Percentiles rank a stretch among this genome's conserved stretches.
phyloP scores from a whole-genome alignment of 352 stramenopile genomes.

The Globisporangium apiculatum region DNA sequence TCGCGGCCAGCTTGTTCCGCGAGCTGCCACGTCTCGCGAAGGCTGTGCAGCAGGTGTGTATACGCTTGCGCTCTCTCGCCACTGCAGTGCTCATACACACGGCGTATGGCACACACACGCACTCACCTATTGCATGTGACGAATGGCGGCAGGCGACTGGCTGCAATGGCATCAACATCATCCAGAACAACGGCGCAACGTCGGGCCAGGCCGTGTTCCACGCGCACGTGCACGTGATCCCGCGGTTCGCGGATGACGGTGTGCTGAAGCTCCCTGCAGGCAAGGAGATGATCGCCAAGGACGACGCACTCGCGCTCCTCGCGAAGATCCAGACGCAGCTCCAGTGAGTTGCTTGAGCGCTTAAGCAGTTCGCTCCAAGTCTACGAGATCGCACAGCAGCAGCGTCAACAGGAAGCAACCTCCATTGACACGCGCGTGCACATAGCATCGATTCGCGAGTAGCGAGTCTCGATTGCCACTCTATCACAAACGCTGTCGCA shows the following conservation, averaged over 20 bases:
- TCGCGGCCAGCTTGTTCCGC: slow-evolving; percentile 62
- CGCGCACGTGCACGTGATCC: slow-evolving; percentile 77
- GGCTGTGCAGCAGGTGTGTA: slow-evolving; percentile 47
- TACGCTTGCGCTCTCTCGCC: too few species aligned
- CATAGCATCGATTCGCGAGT: too few species aligned
- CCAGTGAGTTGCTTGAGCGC: slow-evolving; percentile 10
- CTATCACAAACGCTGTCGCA: too few species aligned
- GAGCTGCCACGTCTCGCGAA: slow-evolving; percentile 71
- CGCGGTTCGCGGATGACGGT: slow-evolving; percentile 53
- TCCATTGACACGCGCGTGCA: too few species aligned
- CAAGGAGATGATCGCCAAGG: slow-evolving; percentile 53
- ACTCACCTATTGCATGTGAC: too few species aligned
- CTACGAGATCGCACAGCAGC: not conserved
- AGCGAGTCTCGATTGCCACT: too few species aligned
- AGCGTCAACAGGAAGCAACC: too few species aligned
- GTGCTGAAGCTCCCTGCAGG: slow-evolving; percentile 48
- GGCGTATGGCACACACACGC: too few species aligned
- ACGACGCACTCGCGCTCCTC: slow-evolving; percentile 50
- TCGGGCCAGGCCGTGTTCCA: slow-evolving; percentile 74
- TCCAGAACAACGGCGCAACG: slow-evolving; percentile 74
- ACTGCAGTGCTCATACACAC: too few species aligned
- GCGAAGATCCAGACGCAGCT: slow-evolving; percentile 75
- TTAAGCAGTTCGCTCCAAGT: not conserved
- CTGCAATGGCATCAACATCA: slow-evolving; percentile 64
- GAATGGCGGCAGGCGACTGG: slow-evolving; percentile 33